Base-by-base conservation (phyloP, 805 yeast genomes). In the Starmerella scarabaei region DNA sequence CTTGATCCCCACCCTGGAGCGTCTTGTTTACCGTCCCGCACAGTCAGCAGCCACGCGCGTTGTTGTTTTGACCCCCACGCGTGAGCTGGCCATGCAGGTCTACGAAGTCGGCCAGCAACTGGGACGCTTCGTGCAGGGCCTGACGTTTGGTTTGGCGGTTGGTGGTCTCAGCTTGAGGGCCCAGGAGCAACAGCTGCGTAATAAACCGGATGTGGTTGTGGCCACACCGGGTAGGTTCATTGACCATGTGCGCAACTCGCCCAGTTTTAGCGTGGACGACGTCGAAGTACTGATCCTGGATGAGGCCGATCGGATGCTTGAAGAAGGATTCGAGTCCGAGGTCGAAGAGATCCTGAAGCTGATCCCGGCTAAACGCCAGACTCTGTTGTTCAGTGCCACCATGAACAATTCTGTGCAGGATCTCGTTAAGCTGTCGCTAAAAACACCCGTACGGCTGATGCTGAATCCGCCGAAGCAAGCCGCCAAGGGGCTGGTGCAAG, bases 201-300 rank as follows among this genome's bases (percentile, higher is more conserved):
- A 80, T 19, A 74, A 96, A 55, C 99, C 99, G 1, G 99, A 91
- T 67, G 69, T 91, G 39, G 97, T 91, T 17, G 76, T 91, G 58
- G 97, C 98, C 18, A 91, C 99, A 0, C 99, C 99, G 2, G 99
- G 99, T 73, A 73, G 99, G 66, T 79, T 91, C 51, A 91, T 91
- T 55, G 99, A 91, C 62, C 99, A 91, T 63, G 75, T 91, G 41
- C 71, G 97, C 57, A 91, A 91, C 64, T 86, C 97, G 5, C 84
- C 95, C 6, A 79, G 91, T 38, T 91, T 91, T 59, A 75, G 76
- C 36, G 93, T 85, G 35, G 97, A 91, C 51, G 69, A 77, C 26
- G 91, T 91, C 36, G 98, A 91, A 64, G 81, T 91, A 39, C 67
- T 91, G 53, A 93, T 91, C 23, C 71, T 91, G 51, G 98, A 91